Conservation (phyloP, 1,139 yeast genomes). For the Starmera stellimalicola region DNA sequence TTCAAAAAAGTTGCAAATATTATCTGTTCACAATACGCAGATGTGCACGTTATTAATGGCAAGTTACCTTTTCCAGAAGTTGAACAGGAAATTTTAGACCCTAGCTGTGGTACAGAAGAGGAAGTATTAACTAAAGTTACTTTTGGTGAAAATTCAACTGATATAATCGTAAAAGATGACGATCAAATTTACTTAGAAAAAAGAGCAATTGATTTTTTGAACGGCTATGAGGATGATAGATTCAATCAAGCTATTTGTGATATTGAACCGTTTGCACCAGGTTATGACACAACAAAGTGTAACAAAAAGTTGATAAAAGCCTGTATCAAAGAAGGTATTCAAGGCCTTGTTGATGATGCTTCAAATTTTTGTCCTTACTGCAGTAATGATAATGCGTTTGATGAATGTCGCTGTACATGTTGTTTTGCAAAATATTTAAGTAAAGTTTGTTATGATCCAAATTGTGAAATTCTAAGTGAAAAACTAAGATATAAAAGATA, state of each 20-base stretch:
- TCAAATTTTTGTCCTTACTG: slow-evolving; percentile 18
- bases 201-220: slow-evolving; percentile 3
- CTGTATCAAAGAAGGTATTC: slow-evolving; percentile 16
- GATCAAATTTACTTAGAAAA: slow-evolving; percentile 1
- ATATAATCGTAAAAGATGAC: no score
- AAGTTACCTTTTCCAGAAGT: slow-evolving; percentile 4
- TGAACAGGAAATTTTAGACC: no score
- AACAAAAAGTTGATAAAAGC: slow-evolving; percentile 12
- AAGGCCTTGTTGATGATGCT: slow-evolving; percentile 12
- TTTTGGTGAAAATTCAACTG: no score
- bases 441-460: slow-evolving; percentile 17
- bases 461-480: slow-evolving; percentile 13
- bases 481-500: slow-evolving; percentile 17
- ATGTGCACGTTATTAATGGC: slow-evolving; percentile 6
- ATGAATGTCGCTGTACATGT: slow-evolving; percentile 20
- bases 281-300: slow-evolving; percentile 13
- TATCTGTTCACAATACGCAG: slow-evolving; percentile 13
- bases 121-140: no score
- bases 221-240: slow-evolving; percentile 9
- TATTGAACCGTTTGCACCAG: slow-evolving; percentile 13
- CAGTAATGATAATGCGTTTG: slow-evolving; percentile 17
- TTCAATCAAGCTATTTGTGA: slow-evolving; percentile 12
- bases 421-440: slow-evolving; percentile 18
- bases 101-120: neutral
- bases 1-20: slow-evolving; percentile 13